These are phyloP conservation scores for Monosporascus sp. DNA, from an alignment of 2,329 filamentous ascomycete genomes.

Conservation along the genomic window DNA sequence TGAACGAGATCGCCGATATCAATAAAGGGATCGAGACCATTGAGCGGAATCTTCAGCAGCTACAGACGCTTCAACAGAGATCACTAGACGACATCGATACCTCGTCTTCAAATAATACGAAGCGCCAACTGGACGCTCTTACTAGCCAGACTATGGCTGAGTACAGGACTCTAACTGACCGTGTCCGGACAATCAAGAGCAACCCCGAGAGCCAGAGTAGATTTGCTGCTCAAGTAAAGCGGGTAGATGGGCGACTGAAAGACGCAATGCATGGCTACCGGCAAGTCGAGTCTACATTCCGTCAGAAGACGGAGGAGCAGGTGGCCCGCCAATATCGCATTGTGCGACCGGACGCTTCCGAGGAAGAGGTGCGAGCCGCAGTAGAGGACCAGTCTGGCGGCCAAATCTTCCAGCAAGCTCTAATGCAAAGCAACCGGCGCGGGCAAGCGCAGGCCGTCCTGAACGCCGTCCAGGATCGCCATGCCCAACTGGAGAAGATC, in stretches of 20 bases:
- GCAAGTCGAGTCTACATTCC: conserved; percentile 71
- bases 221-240: conserved; percentile 76
- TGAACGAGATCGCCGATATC: conserved; percentile 80
- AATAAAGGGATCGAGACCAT: conserved; percentile 71
- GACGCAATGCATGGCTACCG: conserved; percentile 77
- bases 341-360: conserved; percentile 73
- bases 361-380: conserved; percentile 71
- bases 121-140: conserved; percentile 65
- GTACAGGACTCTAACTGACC: conserved; percentile 73
- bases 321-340: conserved; percentile 88
- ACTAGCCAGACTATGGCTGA: conserved; percentile 75
- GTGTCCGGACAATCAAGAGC: conserved; percentile 77
- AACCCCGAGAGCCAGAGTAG: conserved; percentile 68
- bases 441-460: conserved; percentile 77
- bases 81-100: conserved; percentile 72
- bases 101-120: conserved; percentile 57
- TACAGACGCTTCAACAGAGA: conserved; percentile 65
- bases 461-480: conserved; percentile 73
- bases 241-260: conserved; percentile 74
- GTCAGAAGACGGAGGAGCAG: conserved; percentile 74
- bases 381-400: conserved; percentile 66
- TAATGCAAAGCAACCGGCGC: conserved; percentile 74
- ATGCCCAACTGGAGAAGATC: conserved; percentile 85
- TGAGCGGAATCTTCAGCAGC: conserved; percentile 64
- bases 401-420: conserved; percentile 82